Conservation (phyloP, 2,329 filamentous ascomycete species). For the Dactylonectria macrodidyma region DNA sequence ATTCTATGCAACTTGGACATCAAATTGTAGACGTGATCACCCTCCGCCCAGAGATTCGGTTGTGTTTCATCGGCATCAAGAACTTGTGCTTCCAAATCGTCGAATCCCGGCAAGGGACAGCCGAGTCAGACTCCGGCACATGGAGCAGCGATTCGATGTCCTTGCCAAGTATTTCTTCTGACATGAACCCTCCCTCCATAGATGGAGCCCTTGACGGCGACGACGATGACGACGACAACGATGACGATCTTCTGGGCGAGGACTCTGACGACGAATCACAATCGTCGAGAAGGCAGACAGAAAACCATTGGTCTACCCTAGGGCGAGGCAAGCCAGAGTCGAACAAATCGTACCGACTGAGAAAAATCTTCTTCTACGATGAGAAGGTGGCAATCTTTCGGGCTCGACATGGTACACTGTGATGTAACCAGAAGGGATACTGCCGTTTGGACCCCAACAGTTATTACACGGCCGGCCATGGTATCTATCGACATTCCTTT, state of each 20-base stretch:
- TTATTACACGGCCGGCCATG: not conserved
- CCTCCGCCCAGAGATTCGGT: conserved; percentile 29
- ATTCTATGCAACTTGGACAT: conserved; percentile 18
- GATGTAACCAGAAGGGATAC: conserved; percentile 5
- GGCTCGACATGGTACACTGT: conserved; percentile 30
- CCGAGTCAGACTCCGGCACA: conserved; percentile 24
- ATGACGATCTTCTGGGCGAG: conserved; percentile 22
- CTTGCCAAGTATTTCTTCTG: conserved; percentile 19
- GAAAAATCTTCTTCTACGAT: conserved; percentile 29
- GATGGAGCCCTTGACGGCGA: conserved; percentile 25
- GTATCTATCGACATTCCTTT: not conserved
- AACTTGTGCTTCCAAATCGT: conserved; percentile 28
- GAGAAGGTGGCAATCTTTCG: conserved; percentile 34
- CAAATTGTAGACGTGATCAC: conserved; percentile 36
- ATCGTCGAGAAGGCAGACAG: conserved; percentile 21
- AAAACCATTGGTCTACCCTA: conserved; percentile 12
- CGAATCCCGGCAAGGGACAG: conserved; percentile 19
- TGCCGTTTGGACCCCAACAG: not conserved
- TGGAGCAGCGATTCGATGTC: conserved; percentile 26
- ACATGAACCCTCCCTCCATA: conserved; percentile 14
- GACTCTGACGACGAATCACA: conserved; percentile 32
- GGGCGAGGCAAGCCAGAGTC: conserved; percentile 4
- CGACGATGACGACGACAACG: conserved; percentile 26
- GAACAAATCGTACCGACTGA: conserved; percentile 27
- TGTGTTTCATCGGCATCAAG: conserved; percentile 31